Evolutionary conservation across 2,329 filamentous ascomycete genomes (phyloP), one percentile per base, ranked within the genome.

Genomic region (Pseudogymnoascus sp.): DNA sequence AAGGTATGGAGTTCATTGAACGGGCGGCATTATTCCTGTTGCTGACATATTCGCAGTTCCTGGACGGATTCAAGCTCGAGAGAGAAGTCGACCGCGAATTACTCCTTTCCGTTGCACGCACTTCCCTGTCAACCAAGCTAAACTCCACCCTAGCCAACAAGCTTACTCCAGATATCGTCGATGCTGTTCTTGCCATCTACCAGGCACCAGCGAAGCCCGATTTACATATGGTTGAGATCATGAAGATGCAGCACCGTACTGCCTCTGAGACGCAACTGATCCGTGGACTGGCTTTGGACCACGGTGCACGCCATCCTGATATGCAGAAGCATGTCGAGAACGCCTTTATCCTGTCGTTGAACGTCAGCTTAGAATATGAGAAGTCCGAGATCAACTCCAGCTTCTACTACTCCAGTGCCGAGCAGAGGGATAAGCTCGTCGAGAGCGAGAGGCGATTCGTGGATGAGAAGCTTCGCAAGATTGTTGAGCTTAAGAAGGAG

Each of bases 231-330:
- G 84, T 99, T 69, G 95, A 99, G 79, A 97, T 99, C 71, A 99
- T 99, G 95, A 97, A 96, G 76, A 97, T 99, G 93, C 95, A 99
- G 80, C 95, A 99, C 80, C 90, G 93, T 70, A 92, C 91, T 61
- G 93, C 93, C 64, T 91, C 95, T 33, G 95, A 99, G 76, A 99
- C 95, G 63, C 92, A 96, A 77, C 86, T 99, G 64, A 97, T 99
- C 76, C 87, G 90, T 67, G 95, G 95, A 64, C 82, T 99, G 63
- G 95, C 91, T 8, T 81, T 99, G 65, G 95, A 99, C 72, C 95
- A 99, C 76, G 95, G 95, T 68, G 93, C 95, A 11, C 86, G 95
- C 73, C 95, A 99, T 78, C 95, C 95, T 2, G 95, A 99, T 73
- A 99, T 99, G 95, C 91, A 95, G 7, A 97, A 96, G 81, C 84